These are phyloP conservation scores for Lentinula edodes DNA, from an alignment of 768 basidiomycete species.

Conservation along the genomic window DNA sequence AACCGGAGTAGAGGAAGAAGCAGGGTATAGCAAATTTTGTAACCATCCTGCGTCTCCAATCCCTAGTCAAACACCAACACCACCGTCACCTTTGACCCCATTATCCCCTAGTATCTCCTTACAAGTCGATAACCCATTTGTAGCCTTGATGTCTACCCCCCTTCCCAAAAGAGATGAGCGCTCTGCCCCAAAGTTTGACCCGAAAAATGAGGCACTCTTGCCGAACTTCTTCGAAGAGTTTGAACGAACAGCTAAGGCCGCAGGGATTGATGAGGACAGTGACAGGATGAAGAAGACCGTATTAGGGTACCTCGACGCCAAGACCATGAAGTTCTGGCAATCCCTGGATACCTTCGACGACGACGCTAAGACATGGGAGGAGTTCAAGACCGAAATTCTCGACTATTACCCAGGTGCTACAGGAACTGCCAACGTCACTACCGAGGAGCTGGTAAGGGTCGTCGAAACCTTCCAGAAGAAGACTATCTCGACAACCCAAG, in stretches of 20 bases:
- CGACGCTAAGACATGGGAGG: too few relatives aligned
- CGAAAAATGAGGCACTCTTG: not conserved
- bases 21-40: too few relatives aligned
- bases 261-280: not conserved
- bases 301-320: not conserved
- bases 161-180: not conserved
- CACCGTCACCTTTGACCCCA: too few relatives aligned
- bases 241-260: not conserved
- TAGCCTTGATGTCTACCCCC: not conserved
- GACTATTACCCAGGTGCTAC: too few relatives aligned
- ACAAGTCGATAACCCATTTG: too few relatives aligned
- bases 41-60: too few relatives aligned
- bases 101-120: too few relatives aligned
- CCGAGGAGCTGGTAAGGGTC: not conserved
- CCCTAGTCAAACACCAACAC: too few relatives aligned
- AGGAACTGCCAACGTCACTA: not conserved
- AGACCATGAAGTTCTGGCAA: too few relatives aligned
- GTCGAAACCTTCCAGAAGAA: not conserved
- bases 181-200: not conserved
- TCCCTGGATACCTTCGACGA: too few relatives aligned
- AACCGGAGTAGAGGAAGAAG: too few relatives aligned
- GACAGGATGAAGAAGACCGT: not conserved
- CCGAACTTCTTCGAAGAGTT: not conserved
- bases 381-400: too few relatives aligned
- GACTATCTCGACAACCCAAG: not conserved